Evolutionary conservation across 768 basidiomycete species (phyloP).

Genomic region (Panaeolus cyanescens): DNA sequence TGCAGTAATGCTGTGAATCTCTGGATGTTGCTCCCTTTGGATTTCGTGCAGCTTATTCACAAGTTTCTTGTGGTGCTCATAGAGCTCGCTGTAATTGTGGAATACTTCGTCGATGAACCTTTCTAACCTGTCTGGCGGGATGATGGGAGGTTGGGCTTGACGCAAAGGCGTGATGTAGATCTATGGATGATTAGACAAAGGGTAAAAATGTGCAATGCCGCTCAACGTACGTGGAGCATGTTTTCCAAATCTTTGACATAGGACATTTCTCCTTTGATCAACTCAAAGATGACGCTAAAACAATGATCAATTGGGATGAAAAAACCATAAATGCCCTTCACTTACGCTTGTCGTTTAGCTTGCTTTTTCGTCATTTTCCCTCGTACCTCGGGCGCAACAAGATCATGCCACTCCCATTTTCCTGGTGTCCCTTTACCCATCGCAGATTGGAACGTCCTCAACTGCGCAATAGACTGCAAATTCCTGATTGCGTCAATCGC

Average conservation of each 20-base stretch:
- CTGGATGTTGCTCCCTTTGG: conserved; percentile 85
- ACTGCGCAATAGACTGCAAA: conserved; percentile 77
- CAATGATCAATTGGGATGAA: not conserved
- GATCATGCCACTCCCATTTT: conserved; percentile 91
- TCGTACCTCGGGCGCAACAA: conserved; percentile 70
- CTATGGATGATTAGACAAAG: conserved; percentile 34
- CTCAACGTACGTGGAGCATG: conserved; percentile 66
- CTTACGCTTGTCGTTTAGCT: conserved; percentile 83
- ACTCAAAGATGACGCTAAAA: conserved; percentile 84
- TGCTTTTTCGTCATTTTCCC: conserved; percentile 70
- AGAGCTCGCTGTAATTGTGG: conserved; percentile 82
- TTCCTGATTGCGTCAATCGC: conserved; percentile 85
- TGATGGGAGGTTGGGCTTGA: conserved; percentile 73
- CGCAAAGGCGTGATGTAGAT: conserved; percentile 83
- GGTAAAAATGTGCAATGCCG: not conserved
- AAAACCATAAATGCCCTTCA: conserved; percentile 3
- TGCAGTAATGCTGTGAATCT: conserved; percentile 79
- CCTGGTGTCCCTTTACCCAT: conserved; percentile 81
- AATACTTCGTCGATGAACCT: conserved; percentile 86
- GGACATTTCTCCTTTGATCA: conserved; percentile 95
- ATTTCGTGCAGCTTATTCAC: conserved; percentile 83
- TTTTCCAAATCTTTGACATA: conserved; percentile 92
- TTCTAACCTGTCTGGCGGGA: conserved; percentile 68
- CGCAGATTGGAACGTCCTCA: conserved; percentile 88
- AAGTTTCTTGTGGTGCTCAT: conserved; percentile 72